phyloP scores from a whole-genome alignment of 371 early-diverging fungal species.

The Massospora cicadina region DNA sequence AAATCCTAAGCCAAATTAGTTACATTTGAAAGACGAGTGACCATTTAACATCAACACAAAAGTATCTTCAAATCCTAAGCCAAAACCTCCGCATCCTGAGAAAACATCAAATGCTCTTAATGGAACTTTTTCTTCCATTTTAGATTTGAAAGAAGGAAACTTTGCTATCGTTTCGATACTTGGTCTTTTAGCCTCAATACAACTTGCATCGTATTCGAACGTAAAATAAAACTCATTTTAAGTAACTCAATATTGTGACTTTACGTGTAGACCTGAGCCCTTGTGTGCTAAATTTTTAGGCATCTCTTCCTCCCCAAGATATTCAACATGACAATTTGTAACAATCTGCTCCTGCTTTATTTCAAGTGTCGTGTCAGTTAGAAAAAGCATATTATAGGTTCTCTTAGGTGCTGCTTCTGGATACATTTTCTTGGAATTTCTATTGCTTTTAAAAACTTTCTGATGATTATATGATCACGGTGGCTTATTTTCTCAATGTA shows the following conservation, averaged over 20 bases:
- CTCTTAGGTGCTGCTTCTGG: neutral
- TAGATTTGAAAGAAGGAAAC: neutral
- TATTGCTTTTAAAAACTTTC: neutral
- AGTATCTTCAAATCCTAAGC: neutral
- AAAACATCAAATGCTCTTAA: neutral
- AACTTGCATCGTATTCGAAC: too few species aligned
- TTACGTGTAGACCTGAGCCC: neutral
- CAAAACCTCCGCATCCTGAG: neutral
- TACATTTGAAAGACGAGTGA: neutral
- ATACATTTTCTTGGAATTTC: neutral
- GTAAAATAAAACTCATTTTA: too few species aligned
- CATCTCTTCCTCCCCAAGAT: neutral
- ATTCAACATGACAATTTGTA: neutral
- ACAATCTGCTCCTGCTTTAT: neutral
- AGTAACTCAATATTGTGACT: too few species aligned
- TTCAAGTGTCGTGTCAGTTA: neutral
- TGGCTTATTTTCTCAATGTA: neutral
- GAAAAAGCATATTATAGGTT: neutral
- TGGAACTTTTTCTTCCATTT: neutral
- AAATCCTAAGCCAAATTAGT: neutral
- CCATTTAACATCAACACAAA: neutral
- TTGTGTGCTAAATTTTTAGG: neutral
- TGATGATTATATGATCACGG: neutral
- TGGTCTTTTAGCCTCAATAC: neutral
- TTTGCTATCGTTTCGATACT: neutral